Percentiles rank a stretch among this genome's conserved stretches.
phyloP scores from a whole-genome alignment of 208 protist genomes.

The Jaenimonas drosophilae region DNA sequence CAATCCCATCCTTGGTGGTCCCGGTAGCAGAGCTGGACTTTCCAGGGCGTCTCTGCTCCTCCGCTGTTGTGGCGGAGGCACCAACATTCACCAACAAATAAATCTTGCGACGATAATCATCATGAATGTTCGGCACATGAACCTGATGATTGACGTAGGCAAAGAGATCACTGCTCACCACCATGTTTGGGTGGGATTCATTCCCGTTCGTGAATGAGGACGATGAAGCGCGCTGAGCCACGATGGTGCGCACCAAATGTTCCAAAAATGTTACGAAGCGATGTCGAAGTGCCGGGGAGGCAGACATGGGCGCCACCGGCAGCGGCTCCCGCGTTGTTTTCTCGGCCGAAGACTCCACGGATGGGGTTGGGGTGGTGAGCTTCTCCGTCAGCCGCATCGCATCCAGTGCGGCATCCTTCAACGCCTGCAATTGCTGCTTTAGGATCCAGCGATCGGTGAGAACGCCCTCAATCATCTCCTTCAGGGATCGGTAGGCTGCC shows the following conservation, averaged over 20 bases:
- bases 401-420: constrained; percentile 1
- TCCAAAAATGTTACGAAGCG: constrained; percentile 79
- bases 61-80: constrained; percentile 1
- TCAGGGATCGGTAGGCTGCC: constrained; percentile 64
- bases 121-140: constrained; percentile 81
- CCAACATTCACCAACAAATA: constrained; percentile 85
- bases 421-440: constrained; percentile 42
- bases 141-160: constrained; percentile 69
- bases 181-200: constrained; percentile 28
- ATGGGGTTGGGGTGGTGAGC: constrained; percentile 1
- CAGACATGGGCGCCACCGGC: constrained; percentile 10
- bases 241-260: constrained; percentile 59
- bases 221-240: too few species aligned
- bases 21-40: constrained; percentile 2
- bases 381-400: not conserved
- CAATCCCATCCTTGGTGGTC: not conserved
- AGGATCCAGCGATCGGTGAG: constrained; percentile 45
- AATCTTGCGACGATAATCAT: constrained; percentile 86
- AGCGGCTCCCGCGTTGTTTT: not conserved
- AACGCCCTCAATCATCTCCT: constrained; percentile 63
- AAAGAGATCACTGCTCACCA: constrained; percentile 67
- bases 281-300: constrained; percentile 37
- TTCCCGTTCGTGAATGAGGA: too few species aligned
- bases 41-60: too few species aligned
- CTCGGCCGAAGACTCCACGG: constrained; percentile 5